phyloP scores from a whole-genome alignment of 2,329 filamentous ascomycete species.

The Plectosphaerella sp. region DNA sequence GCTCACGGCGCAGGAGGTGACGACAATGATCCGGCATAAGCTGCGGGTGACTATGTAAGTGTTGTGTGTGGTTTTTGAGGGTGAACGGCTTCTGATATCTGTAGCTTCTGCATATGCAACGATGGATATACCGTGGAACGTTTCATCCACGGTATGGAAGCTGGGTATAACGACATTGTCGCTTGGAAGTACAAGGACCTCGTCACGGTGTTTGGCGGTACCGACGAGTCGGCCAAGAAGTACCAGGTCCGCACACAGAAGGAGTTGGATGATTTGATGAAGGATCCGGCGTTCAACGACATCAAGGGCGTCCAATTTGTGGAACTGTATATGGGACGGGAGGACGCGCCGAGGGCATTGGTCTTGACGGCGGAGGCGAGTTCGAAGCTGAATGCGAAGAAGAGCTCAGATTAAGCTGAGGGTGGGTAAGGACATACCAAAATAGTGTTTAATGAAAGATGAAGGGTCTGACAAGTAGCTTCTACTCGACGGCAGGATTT shows the following conservation, averaged over 20 bases:
- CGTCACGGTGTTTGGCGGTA: slow-evolving; percentile 62
- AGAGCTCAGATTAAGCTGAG: slow-evolving; percentile 16
- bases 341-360: slow-evolving; percentile 70
- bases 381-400: slow-evolving; percentile 60
- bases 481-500: too few species aligned
- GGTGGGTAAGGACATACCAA: neutral
- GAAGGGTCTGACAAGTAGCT: too few species aligned
- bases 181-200: slow-evolving; percentile 70
- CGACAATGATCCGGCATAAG: slow-evolving; percentile 73
- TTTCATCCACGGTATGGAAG: slow-evolving; percentile 79
- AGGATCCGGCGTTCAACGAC: slow-evolving; percentile 58
- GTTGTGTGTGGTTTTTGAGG: neutral
- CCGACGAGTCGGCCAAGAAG: slow-evolving; percentile 51
- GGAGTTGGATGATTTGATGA: slow-evolving; percentile 62
- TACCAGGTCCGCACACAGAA: slow-evolving; percentile 66
- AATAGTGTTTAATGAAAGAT: too few species aligned
- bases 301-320: slow-evolving; percentile 62
- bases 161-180: slow-evolving; percentile 74
- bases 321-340: slow-evolving; percentile 74
- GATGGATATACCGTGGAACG: slow-evolving; percentile 88
- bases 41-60: slow-evolving; percentile 73
- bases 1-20: slow-evolving; percentile 77
- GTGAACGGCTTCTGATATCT: slow-evolving; percentile 11
- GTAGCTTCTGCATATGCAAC: slow-evolving; percentile 77
- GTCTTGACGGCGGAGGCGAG: slow-evolving; percentile 67